Percentiles rank a stretch among this genome's conserved stretches.
Evolutionary conservation across 805 yeast species (phyloP).

Genomic region (Cyberlindnera bimundalis): DNA sequence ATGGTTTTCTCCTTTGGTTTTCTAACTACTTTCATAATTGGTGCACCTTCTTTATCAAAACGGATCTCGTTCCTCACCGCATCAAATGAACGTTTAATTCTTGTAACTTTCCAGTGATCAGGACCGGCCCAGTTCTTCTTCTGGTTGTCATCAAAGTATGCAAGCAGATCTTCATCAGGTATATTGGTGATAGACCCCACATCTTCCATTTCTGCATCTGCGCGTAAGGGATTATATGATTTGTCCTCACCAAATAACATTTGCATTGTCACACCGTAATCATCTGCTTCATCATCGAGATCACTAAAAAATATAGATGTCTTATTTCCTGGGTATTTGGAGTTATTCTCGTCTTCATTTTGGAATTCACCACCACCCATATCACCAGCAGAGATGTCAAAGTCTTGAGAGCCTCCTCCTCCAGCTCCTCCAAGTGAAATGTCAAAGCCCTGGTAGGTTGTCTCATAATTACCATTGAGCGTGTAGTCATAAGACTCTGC

Average conservation of each 20-base stretch:
- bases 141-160: constrained; percentile 75
- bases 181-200: constrained; percentile 29
- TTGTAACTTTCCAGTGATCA: constrained; percentile 84
- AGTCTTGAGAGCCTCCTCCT: too few species aligned
- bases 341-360: constrained; percentile 12
- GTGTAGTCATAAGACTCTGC: constrained; percentile 11
- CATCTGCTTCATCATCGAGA: constrained; percentile 26
- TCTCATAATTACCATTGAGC: constrained; percentile 12
- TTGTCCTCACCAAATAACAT: constrained; percentile 22
- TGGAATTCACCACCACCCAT: constrained; percentile 7
- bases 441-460: constrained; percentile 16
- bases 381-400: too few species aligned
- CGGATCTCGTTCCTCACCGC: constrained; percentile 8
- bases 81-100: constrained; percentile 40
- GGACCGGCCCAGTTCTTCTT: constrained; percentile 84
- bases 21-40: constrained; percentile 21
- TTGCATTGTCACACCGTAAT: constrained; percentile 27
- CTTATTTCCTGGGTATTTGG: constrained; percentile 25
- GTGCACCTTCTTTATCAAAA: neutral
- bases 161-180: constrained; percentile 63
- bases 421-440: constrained; percentile 20
- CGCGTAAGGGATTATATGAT: constrained; percentile 21
- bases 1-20: constrained; percentile 34
- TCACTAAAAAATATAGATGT: constrained; percentile 28
- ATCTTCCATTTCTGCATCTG: constrained; percentile 12